Evolutionary conservation across 768 basidiomycete genomes (phyloP), one percentile per base, ranked within the genome.

Genomic region (Atractiella rhizophila): DNA sequence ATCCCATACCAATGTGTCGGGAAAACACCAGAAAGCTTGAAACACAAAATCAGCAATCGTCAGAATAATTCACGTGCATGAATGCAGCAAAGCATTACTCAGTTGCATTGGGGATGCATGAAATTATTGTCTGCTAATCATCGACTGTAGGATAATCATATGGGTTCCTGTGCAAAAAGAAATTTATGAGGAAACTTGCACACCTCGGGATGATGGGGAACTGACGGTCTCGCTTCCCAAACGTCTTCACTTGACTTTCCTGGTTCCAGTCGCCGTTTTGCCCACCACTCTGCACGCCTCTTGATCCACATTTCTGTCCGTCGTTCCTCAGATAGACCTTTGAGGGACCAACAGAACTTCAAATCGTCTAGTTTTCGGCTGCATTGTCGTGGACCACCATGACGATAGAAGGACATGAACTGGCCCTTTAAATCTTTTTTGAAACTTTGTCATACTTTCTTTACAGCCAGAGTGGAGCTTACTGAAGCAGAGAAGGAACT

Each of bases 201-300:
- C n/a, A n/a, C n/a, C n/a, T n/a, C n/a, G n/a, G n/a, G n/a, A n/a
- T n/a, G n/a, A n/a, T 4, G 27, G 11, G 15, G 3, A 16, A 65
- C 75, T 54, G 57, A 88, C 86, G 63, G 68, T 59, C 86, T 63
- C 21, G 78, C 64, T 44, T 80, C 74, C 88, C 88, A 98, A 2
- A 98, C 71, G 56, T 86, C 82, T 61, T 96, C 88, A 50, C 82
- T 86, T 59, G 81, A 85, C 57, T 70, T 72, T 16, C 60, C 66
- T n/a, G n/a, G n/a, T n/a, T n/a, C n/a, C 8, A 78, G 54, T 39
- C 88, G 63, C 39, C 77, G 62, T 26, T 65, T 62, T 4, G 86
- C 82, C 88, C 85, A 91, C 83, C 85, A 86, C 56, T 86, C 81
- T 2, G 88, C 88, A 40, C 79, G 65, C 15, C 76, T 66, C 36